phyloP scores from a whole-genome alignment of 176 grass and related monocot genomes.

The Phyllostachys edulis region DNA sequence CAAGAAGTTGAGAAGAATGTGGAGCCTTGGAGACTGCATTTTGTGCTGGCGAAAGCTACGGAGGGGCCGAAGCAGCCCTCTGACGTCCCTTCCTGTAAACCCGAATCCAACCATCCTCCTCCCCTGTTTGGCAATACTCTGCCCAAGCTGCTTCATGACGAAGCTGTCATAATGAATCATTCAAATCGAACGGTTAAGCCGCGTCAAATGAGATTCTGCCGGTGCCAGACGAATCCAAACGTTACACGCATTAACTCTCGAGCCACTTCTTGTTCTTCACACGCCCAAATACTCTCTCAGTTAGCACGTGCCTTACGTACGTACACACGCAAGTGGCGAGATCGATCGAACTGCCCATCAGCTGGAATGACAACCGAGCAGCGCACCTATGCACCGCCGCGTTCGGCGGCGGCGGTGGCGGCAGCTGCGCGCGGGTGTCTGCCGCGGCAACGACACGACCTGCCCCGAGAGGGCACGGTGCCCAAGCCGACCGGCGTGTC shows the following conservation, averaged over 20 bases:
- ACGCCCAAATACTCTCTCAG: neutral
- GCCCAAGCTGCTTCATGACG: too few relatives aligned
- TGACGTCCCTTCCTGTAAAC: too few relatives aligned
- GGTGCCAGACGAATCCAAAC: neutral
- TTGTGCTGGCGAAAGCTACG: too few relatives aligned
- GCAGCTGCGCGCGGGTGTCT: slow-evolving; percentile 9
- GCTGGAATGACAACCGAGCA: neutral
- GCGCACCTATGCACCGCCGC: neutral
- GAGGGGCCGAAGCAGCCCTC: too few relatives aligned
- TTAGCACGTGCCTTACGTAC: neutral
- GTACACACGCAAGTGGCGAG: neutral
- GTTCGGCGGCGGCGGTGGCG: slow-evolving; percentile 17
- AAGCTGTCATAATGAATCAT: too few relatives aligned
- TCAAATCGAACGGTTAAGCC: neutral
- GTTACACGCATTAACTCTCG: neutral
- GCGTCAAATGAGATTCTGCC: neutral
- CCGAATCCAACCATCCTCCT: too few relatives aligned
- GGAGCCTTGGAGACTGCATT: too few relatives aligned
- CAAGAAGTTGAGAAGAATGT: too few relatives aligned
- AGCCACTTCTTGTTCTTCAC: neutral
- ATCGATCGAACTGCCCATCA: neutral
- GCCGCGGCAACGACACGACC: slow-evolving; percentile 28
- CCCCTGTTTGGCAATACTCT: too few relatives aligned
- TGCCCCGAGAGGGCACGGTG: neutral
- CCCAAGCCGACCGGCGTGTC: neutral